Evolutionary conservation across 306 rosid genomes (phyloP), one percentile per base, ranked within the genome.

Genomic region (Cercis canadensis): DNA sequence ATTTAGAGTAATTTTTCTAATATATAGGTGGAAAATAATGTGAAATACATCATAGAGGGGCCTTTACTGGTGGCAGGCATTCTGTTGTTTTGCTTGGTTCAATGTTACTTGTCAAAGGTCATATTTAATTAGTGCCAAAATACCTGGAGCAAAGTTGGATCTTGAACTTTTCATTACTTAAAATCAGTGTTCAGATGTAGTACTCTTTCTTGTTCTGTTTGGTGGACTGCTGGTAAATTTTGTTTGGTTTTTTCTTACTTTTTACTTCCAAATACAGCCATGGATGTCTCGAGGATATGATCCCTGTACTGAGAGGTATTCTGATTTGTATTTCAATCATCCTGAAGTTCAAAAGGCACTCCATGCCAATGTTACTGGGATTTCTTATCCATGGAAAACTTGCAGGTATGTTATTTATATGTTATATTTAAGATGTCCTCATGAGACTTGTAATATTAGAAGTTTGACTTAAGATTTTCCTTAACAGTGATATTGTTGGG

Each of bases 211-310:
- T n/a, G 54, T 31, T 62, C 5, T 31, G 29, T 78, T 39, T 49
- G 70, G 65, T 61, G 31, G 61, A 36, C 29, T 32, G 40, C 62
- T 47, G 16, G 3, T 40, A 76, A 72, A 53, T 76, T 61, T 78
- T 43, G 57, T 52, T 62, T 65, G 46, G 59, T 65, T 78, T 69
- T 15, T 24, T 51, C 39, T 70, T 31, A 10, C 17, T 17, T 72
- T 6, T 76, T 75, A 9, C 51, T 65, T 87, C 49, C 51, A 73
- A 81, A 75, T 74, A 32, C 85, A 95, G 99, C 96, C 99, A 58
- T 91, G 99, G 97, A 91, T 91, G 96, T 91, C 87, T 31, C 78
- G 92, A 76, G 96, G 90, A 56, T 91, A 95, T 21, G 99, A 95
- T 86, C 99, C 99, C 7, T 95, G 99, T 78, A 85, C 97, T 0